Evolutionary conservation across 768 basidiomycete species (phyloP), one percentile per base, ranked within the genome.

Genomic region (Agaricus sinodeliciosus): DNA sequence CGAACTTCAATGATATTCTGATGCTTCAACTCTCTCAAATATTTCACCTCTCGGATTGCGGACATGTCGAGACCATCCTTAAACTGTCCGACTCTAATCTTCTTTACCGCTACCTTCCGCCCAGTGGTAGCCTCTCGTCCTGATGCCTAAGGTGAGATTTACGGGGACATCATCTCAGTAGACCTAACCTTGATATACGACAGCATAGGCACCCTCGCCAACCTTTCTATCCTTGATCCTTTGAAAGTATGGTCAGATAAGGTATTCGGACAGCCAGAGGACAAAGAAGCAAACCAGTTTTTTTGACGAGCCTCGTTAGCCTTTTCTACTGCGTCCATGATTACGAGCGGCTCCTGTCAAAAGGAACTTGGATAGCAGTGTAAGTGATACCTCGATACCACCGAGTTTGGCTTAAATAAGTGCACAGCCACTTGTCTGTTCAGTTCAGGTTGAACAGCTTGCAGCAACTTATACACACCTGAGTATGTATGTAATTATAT

Each of bases 21-120:
- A 72, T 99, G 96, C 55, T 82, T 84, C 39, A 99, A 69, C 67
- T 99, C 96, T 35, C 94, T 84, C 53, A 99, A 74, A 66, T 94
- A 97, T 68, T 96, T 97, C 62, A 99, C 94, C 71, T 99, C 96
- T 12, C 96, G 86, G 52, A 99, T 85, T 53, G 96, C 96, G 56
- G 93, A 95, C 94, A 99, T 97, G 70, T 98, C 95, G 31, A 99
- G 78, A 11, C 96, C 96, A 69, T 98, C 96, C 66, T 94, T 95
- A 76, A 95, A 94, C 60, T 90, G 89, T 4, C 94, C 93, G 12
- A 94, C 87, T 63, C 95, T 95, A 59, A 96, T 95, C 70, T 98
- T 98, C 74, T 99, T 99, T 60, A 99, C 95, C 52, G 96, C 96
- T 0, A 97, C 85, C 68, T 85, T 88, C n/a, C 84, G 74, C 27